phyloP scores from a whole-genome alignment of 2,329 filamentous ascomycete species.

The Colletotrichum sansevieriae region DNA sequence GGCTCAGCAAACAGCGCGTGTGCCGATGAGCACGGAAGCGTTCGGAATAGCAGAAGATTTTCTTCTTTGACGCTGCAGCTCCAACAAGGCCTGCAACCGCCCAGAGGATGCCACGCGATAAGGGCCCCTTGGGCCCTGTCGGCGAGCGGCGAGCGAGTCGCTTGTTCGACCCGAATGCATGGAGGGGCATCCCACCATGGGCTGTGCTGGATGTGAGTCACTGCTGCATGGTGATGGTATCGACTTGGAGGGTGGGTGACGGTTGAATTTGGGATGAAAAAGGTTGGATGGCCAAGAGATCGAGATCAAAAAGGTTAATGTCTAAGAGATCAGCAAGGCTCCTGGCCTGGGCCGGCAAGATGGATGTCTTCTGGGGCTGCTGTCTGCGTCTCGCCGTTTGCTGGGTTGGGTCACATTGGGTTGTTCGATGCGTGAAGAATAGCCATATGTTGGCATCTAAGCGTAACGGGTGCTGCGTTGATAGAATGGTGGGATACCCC shows the following conservation, averaged over 20 bases:
- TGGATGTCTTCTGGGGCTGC: background rate
- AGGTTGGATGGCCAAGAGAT: constrained; percentile 22
- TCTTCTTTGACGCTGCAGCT: constrained; percentile 13
- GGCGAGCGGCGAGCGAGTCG: constrained; percentile 25
- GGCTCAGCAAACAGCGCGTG: constrained; percentile 19
- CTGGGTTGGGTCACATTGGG: background rate
- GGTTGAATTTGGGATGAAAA: constrained; percentile 29
- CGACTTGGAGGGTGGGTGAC: constrained; percentile 27
- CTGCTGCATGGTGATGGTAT: constrained; percentile 13
- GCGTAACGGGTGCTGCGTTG: constrained; percentile 26
- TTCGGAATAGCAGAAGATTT: constrained; percentile 33
- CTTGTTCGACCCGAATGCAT: constrained; percentile 34
- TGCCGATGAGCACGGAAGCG: background rate
- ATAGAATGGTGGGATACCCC: constrained; percentile 22
- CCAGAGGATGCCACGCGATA: constrained; percentile 40
- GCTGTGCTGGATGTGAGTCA: constrained; percentile 41
- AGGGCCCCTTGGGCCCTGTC: constrained; percentile 27
- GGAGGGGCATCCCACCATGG: constrained; percentile 21
- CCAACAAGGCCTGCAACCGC: constrained; percentile 17
- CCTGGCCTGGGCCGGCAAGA: background rate
- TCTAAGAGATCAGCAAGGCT: background rate
- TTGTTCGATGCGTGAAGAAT: constrained; percentile 17
- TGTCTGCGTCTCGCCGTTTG: background rate
- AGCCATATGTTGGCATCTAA: constrained; percentile 3
- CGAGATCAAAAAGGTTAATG: constrained; percentile 7